Conservation (phyloP, 129 eudicot genomes). For the Chrysanthemum makinoi region DNA sequence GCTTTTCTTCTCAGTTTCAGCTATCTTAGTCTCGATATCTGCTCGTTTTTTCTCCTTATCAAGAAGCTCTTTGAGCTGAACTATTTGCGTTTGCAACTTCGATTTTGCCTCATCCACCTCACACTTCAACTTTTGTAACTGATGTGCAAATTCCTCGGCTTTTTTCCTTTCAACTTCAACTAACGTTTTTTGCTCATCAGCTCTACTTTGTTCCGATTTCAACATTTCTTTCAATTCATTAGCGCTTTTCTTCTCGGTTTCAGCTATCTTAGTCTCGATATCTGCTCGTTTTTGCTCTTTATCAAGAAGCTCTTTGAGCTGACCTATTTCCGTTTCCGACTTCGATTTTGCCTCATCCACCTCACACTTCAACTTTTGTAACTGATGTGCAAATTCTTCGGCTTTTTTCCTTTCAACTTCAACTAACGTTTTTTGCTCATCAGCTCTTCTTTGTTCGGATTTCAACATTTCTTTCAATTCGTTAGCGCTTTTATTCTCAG, state of each 20-base stretch:
- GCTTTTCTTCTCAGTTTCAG: conserved; percentile 51
- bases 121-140: conserved; percentile 45
- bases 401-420: too few species aligned
- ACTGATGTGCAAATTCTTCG: too few species aligned
- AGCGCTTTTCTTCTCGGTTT: conserved; percentile 51
- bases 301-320: conserved; percentile 58
- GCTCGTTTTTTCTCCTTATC: conserved; percentile 54
- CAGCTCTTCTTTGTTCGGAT: conserved; percentile 5
- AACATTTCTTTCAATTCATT: conserved; percentile 36
- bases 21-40: conserved; percentile 43
- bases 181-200: conserved; percentile 36
- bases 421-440: too few species aligned
- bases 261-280: conserved; percentile 47
- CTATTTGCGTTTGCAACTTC: neutral
- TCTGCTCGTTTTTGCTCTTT: conserved; percentile 51
- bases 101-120: conserved; percentile 50
- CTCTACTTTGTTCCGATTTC: conserved; percentile 37
- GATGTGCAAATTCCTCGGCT: conserved; percentile 40
- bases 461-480: conserved; percentile 39
- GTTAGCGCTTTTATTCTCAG: conserved; percentile 45
- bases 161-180: conserved; percentile 46
- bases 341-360: too few species aligned
- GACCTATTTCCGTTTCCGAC: conserved; percentile 37
- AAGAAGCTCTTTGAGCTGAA: conserved; percentile 48
- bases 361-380: too few species aligned